These are phyloP conservation scores for Lavandula angustifolia DNA, from an alignment of 257 asterid genomes.

Conservation along the genomic window DNA sequence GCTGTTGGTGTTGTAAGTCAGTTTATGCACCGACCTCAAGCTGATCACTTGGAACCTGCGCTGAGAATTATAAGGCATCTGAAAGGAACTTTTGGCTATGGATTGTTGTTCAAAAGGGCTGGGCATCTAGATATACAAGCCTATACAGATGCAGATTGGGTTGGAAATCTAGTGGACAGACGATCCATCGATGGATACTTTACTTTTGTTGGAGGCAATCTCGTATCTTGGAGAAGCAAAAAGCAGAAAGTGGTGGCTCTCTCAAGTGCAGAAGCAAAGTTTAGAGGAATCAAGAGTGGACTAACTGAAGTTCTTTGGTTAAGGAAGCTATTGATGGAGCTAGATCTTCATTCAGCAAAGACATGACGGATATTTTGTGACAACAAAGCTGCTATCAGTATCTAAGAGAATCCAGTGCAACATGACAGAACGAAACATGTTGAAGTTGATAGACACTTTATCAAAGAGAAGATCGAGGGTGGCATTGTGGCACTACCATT, in stretches of 20 bases:
- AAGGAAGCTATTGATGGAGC: not conserved
- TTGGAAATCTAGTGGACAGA: not conserved
- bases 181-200: not conserved
- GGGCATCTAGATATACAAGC: not conserved
- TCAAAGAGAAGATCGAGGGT: too few species aligned
- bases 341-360: not conserved
- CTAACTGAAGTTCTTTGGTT: not conserved
- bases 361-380: too few species aligned
- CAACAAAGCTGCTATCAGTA: not conserved
- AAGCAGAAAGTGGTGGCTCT: not conserved
- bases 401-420: not conserved
- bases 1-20: too few species aligned
- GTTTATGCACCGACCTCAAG: too few species aligned
- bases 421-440: not conserved
- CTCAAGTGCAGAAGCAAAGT: too few species aligned
- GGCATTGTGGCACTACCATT: too few species aligned
- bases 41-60: not conserved
- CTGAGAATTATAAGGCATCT: not conserved
- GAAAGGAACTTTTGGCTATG: not conserved
- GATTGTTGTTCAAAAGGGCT: not conserved
- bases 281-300: too few species aligned
- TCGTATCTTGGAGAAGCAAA: not conserved
- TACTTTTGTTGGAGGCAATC: not conserved
- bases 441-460: not conserved
- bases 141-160: not conserved